Percentiles rank a stretch among this genome's conserved stretches.
These are phyloP conservation scores for Aspergillus texensis DNA, from an alignment of 2,329 filamentous ascomycete genomes.

Conservation along the genomic window DNA sequence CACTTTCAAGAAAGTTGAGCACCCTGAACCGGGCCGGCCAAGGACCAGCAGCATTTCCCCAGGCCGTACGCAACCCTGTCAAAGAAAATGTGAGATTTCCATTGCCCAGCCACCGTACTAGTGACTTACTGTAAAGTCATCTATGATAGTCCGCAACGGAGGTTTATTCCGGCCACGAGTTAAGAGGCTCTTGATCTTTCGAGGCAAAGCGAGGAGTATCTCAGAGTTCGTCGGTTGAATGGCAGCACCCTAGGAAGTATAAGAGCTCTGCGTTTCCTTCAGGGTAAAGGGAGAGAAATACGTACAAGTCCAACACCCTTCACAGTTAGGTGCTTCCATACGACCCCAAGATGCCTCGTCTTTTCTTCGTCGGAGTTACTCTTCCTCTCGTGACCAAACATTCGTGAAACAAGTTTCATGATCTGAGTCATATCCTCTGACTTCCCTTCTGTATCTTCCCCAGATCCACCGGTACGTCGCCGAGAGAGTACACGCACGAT, in stretches of 20 bases:
- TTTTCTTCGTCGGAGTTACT: conserved; percentile 70
- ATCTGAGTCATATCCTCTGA: conserved; percentile 36
- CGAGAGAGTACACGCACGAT: conserved; percentile 28
- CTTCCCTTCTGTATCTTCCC: conserved; percentile 14
- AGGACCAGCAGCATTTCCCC: conserved; percentile 60
- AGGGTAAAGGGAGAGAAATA: neutral
- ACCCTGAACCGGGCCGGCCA: conserved; percentile 73
- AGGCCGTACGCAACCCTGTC: conserved; percentile 43
- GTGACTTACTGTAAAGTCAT: conserved; percentile 56
- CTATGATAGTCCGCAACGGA: conserved; percentile 66
- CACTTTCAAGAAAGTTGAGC: conserved; percentile 69
- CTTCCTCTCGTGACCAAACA: conserved; percentile 69
- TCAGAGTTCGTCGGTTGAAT: conserved; percentile 61
- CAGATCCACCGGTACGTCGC: conserved; percentile 27
- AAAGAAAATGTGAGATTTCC: neutral
- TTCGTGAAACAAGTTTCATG: conserved; percentile 63
- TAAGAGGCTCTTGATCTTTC: conserved; percentile 51
- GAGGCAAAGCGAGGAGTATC: conserved; percentile 54
- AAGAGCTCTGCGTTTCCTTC: neutral
- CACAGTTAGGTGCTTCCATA: conserved; percentile 71
- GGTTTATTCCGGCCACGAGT: conserved; percentile 33
- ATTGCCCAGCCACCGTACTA: neutral
- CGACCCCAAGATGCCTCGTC: conserved; percentile 68
- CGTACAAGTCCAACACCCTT: conserved; percentile 63
- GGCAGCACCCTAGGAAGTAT: conserved; percentile 53